Evolutionary conservation across 1,139 yeast genomes (phyloP).

Genomic region (Zygoascus meyerae): DNA sequence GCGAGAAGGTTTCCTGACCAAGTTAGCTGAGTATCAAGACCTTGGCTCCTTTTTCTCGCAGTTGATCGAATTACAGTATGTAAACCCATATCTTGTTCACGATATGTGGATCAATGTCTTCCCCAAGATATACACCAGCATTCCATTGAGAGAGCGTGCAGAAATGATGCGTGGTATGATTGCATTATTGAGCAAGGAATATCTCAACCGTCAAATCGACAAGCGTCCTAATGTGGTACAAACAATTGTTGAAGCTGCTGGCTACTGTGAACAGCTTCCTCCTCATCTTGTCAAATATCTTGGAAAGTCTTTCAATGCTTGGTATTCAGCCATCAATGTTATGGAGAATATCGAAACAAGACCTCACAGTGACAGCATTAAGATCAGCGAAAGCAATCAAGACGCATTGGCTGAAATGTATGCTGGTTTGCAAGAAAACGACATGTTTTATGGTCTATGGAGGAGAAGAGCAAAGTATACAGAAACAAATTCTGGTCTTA

Average conservation of each 20-base stretch:
- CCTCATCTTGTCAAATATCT: constrained; percentile 90
- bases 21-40: constrained; percentile 44
- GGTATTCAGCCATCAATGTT: constrained; percentile 84
- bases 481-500: constrained; percentile 87
- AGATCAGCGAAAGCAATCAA: constrained; percentile 76
- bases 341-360: constrained; percentile 70
- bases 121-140: constrained; percentile 68
- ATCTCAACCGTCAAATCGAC: constrained; percentile 83
- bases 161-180: constrained; percentile 80
- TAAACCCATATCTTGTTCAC: constrained; percentile 73
- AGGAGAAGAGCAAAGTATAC: constrained; percentile 89
- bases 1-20: constrained; percentile 49
- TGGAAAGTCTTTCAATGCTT: constrained; percentile 81
- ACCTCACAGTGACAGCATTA: constrained; percentile 61
- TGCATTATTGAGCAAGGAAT: constrained; percentile 78
- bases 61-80: constrained; percentile 73
- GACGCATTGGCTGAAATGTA: constrained; percentile 90
- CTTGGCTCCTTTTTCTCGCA: constrained; percentile 50
- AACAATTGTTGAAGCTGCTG: constrained; percentile 74
- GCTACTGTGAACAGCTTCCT: constrained; percentile 70
- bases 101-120: constrained; percentile 81
- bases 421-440: constrained; percentile 85
- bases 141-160: constrained; percentile 72
- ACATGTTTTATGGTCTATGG: constrained; percentile 97
- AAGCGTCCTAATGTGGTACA: constrained; percentile 83